Base-by-base conservation (phyloP, 208 protist species). In the Blastocrithidia nonstop region DNA sequence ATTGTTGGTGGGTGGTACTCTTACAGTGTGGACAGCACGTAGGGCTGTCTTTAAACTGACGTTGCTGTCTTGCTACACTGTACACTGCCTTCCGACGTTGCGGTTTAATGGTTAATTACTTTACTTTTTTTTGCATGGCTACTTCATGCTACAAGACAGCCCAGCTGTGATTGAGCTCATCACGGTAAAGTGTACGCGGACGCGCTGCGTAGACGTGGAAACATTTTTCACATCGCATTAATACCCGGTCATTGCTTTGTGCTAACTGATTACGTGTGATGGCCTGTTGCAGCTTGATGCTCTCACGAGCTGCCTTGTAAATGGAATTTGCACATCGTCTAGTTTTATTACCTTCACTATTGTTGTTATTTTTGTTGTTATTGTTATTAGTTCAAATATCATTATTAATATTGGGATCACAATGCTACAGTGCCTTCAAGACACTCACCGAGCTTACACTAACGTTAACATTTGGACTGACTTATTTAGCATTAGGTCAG, bases 131-230 rank as follows among this genome's bases (percentile, higher is more conserved):
- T 9, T 46, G 38, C 39, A 33, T 33, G 23, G 45, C 37, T 8
- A 13, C 17, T 48, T 48, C 68, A 28, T 51, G 50, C 36, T 79
- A 71, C 39, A 71, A 67, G 21, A 70, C 58, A 22, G 71, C 45
- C 52, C 71, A 68, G 50, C 73, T 83, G 47, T 88, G 79, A 37
- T 57, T 36, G 50, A 79, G 72, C 24, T 76, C 58, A 11, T 60
- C 61, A 15, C 68, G 62, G 61, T 72, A 74, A 37, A 84, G 37
- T 17, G 65, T 79, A 23, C 74, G 63, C 20, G 73, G 80, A 7
- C 61, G 63, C 7, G 68, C 74, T n/a, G 60, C 37, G 67, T 82
- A 89, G 8, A 89, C 65, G 50, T 76, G 71, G 62, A 89, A 89
- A 47, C 80, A 89, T 11, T 70, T 54, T 16, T 83, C 58, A 31